Percentiles rank a stretch among this genome's conserved stretches.
phyloP scores from a whole-genome alignment of 495 filamentous ascomycete species.

The Durotheca rogersii region DNA sequence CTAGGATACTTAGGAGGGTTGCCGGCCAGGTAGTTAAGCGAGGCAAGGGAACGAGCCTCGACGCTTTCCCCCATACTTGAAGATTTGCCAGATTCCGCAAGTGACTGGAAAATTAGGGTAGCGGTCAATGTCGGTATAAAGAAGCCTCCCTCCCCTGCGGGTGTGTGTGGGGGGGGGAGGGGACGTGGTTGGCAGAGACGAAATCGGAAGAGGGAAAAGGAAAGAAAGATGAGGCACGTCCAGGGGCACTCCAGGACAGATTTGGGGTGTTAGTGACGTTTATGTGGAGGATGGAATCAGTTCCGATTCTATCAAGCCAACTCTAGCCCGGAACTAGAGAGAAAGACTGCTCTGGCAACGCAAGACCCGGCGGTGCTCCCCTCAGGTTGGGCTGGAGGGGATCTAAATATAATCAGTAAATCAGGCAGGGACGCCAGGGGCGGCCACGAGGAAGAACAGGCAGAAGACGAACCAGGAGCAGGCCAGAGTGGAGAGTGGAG shows the following conservation, averaged over 20 bases:
- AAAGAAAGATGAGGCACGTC: constrained; percentile 2
- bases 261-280: too few relatives aligned
- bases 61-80: constrained; percentile 50
- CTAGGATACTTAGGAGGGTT: constrained; percentile 83
- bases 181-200: constrained; percentile 14
- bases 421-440: not conserved
- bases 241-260: too few relatives aligned
- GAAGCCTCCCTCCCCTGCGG: too few relatives aligned
- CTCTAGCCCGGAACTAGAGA: not conserved
- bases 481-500: too few relatives aligned
- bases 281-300: not conserved
- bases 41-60: constrained; percentile 80
- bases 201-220: constrained; percentile 3
- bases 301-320: not conserved
- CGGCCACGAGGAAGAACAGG: not conserved
- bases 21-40: constrained; percentile 75
- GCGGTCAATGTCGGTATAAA: constrained; percentile 1
- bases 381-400: not conserved
- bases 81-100: not conserved
- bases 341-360: not conserved
- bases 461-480: too few relatives aligned
- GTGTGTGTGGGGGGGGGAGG: too few relatives aligned
- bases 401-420: not conserved
- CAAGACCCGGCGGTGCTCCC: not conserved
- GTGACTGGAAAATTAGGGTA: not conserved